Percentiles rank a stretch among this genome's conserved stretches.
Conservation (phyloP, 2,329 filamentous ascomycete genomes). For the Ophiognomonia clavigignenti-juglandacearum region DNA sequence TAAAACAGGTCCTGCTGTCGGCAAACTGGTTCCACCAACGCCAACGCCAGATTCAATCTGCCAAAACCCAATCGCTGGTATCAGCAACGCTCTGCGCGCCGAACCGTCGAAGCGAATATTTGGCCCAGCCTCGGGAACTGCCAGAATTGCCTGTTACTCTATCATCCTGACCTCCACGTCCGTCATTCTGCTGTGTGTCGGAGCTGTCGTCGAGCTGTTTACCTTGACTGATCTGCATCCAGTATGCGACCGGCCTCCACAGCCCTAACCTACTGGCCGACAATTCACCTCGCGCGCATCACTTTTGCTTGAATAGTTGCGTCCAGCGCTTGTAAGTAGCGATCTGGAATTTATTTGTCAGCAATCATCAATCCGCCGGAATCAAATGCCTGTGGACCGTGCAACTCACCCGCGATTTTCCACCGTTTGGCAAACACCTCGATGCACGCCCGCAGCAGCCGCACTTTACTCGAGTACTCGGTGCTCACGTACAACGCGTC, state of each 20-base stretch:
- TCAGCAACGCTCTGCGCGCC: neutral
- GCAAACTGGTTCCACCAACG: neutral
- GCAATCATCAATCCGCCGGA: neutral
- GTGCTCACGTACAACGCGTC: conserved; percentile 18
- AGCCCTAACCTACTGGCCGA: neutral
- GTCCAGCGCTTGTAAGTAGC: conserved; percentile 13
- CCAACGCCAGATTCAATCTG: neutral
- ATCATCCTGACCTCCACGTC: neutral
- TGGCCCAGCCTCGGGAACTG: too few species aligned
- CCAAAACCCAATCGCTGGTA: neutral
- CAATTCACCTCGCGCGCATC: conserved; percentile 3
- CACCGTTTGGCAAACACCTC: conserved; percentile 21
- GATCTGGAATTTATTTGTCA: conserved; percentile 1
- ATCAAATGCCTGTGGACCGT: neutral
- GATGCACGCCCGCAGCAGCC: conserved; percentile 18
- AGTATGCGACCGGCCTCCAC: neutral
- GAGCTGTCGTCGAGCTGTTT: too few species aligned
- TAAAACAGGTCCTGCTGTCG: neutral
- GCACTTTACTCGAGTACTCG: conserved; percentile 22
- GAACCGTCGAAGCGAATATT: neutral
- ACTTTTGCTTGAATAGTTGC: conserved; percentile 9
- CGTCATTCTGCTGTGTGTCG: too few species aligned
- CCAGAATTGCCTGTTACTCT: too few species aligned
- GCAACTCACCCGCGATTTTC: conserved; percentile 24
- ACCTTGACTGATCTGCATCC: too few species aligned